Percentiles rank a stretch among this genome's conserved stretches.
These are phyloP conservation scores for Scutellaria minor DNA, from an alignment of 257 asterid genomes.

Conservation along the genomic window DNA sequence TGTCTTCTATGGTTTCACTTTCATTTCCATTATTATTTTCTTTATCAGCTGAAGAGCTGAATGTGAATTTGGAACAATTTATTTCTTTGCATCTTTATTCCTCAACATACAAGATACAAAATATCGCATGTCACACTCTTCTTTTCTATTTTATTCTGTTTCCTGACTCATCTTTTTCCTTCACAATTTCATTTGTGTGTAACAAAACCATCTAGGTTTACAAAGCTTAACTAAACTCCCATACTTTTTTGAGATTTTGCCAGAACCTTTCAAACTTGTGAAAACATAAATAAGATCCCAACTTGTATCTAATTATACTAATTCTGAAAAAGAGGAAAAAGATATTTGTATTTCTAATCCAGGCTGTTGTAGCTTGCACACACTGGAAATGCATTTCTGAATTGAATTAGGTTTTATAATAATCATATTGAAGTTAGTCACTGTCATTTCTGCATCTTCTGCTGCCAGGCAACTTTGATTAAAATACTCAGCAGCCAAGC, in stretches of 20 bases:
- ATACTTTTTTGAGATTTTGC: too few species aligned
- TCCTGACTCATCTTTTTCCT: not conserved
- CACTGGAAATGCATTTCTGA: conserved; percentile 3
- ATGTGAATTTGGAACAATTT: not conserved
- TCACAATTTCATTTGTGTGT: not conserved
- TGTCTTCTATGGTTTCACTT: not conserved
- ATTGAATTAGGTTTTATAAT: conserved; percentile 6
- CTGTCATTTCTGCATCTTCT: conserved; percentile 9
- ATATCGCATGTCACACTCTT: not conserved
- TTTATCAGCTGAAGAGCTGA: not conserved
- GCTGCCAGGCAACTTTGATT: not conserved
- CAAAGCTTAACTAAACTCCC: too few species aligned
- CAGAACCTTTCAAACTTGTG: too few species aligned
- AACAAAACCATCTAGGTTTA: too few species aligned
- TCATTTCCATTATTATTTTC: not conserved
- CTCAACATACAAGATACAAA: not conserved
- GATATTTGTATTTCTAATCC: too few species aligned
- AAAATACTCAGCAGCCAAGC: not conserved
- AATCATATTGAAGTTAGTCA: not conserved
- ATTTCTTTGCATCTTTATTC: not conserved
- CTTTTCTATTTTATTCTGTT: conserved; percentile 4
- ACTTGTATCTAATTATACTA: too few species aligned
- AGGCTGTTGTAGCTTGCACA: not conserved
- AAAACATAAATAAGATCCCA: too few species aligned
- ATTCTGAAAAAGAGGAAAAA: too few species aligned